Evolutionary conservation across 2,329 filamentous ascomycete genomes (phyloP), one percentile per base, ranked within the genome.

Genomic region (Penicillium sp.): DNA sequence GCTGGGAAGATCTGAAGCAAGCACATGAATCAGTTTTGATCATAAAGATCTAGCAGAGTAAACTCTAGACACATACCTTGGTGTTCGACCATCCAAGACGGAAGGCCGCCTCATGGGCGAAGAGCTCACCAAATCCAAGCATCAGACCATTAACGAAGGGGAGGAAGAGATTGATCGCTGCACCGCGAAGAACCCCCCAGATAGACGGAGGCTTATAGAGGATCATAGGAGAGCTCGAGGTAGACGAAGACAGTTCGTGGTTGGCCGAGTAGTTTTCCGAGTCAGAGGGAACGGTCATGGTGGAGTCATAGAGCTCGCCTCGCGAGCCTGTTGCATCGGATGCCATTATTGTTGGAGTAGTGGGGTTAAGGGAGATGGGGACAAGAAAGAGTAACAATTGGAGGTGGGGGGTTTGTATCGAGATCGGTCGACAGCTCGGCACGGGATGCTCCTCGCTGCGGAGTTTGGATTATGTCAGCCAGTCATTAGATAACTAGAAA

Each of bases 141-240:
- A 99, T 99, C 81, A 99, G 84, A 45, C 94, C 94, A 77, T 99
- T 99, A 69, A 99, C 85, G 69, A 99, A 99, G 0, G 94, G 94
- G 20, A 99, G 77, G 1, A 99, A 68, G n/a, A 99, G 80, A 73
- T 99, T 99, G 77, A 99, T 99, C 6, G 92, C 92, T 15, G 92
- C 90, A 35, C 94, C 91, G 53, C 93, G 86, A 52, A 97, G 63
- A 59, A 99, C 74, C 9, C 89, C 86, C 90, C 90, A 96, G 43
- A 95, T 68, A 0, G 92, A 95, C 2, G 94, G 92, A 3, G 92
- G 91, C 62, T 86, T 86, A 82, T 97, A 99, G 45, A 97, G 83
- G 55, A 77, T 68, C 60, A 77, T 55, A 26, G 74, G 68, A 42
- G 76, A 71, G 64, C 71, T 69, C 35, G 73, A 67, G 42, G 71